Evolutionary conservation across 345 rosid genomes (phyloP), one percentile per base, ranked within the genome.

Genomic region (Geranium rotundifolium): DNA sequence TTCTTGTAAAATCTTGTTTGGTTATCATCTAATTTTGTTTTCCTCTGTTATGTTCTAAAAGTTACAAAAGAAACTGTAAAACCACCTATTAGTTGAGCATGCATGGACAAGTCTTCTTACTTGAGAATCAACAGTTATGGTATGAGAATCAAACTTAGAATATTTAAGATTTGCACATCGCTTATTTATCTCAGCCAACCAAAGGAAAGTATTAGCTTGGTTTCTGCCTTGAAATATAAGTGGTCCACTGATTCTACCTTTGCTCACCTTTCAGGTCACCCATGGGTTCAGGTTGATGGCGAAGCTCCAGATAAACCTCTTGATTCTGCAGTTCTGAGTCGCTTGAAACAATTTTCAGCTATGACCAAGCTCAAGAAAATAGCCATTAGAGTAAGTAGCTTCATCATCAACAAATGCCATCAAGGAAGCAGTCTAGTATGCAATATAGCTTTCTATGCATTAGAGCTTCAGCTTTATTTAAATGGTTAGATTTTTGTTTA

Each of bases 361-460:
- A 84, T 93, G 97, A 86, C 85, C 83, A 93, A 86, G 82, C 82
- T 93, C 72, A 93, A 90, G 87, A 87, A 86, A 79, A 85, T 92
- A 72, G 99, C 90, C 65, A 83, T 92, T 69, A 82, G 89, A 78
- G 99, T 89, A 50, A 73, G 84, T 64, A 65, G 15, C 14, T 7
- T 14, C 3, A 57, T 49, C 12, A 41, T 34, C 63, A 39, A 27
- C 49, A 34, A 57, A 20, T 19, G 37, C 56, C 37, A 46, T 7
- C 0, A 7, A 2, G 16, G 12, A 58, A 49, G 39, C 56, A 12
- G 34, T 57, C 29, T 9, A 29, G 46, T 63, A 17, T 17, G 19
- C 17, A 16, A 23, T 13, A 34, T 54, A 29, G 49, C 29, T 57
- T 27, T 4, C 7, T 3, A 46, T 10, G 15, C 17, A 15, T 14